phyloP scores from a whole-genome alignment of 371 early-diverging fungal species.

The Haplosporangium sp. region DNA sequence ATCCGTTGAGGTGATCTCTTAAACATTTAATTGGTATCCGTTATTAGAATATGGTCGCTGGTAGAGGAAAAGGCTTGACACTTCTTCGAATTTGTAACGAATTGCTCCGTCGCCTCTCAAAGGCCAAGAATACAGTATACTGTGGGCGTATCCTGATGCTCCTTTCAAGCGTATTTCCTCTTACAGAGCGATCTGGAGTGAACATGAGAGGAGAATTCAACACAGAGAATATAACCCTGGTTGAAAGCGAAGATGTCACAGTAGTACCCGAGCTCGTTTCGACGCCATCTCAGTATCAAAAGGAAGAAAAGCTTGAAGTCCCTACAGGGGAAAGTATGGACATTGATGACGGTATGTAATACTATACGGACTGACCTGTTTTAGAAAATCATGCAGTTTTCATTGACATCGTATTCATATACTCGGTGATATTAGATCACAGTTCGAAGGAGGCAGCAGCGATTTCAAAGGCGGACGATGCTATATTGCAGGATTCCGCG shows the following conservation, averaged over 20 bases:
- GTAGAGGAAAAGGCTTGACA: conserved; percentile 82
- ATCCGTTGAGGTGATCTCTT: too few relatives aligned
- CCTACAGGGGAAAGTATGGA: conserved; percentile 53
- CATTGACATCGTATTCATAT: too few relatives aligned
- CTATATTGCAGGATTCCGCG: conserved; percentile 1
- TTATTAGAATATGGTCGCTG: conserved; percentile 73
- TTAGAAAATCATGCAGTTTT: not conserved
- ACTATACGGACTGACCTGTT: not conserved
- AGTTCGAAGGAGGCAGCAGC: conserved; percentile 13
- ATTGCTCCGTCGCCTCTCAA: conserved; percentile 81
- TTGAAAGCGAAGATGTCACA: conserved; percentile 61
- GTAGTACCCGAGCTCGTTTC: conserved; percentile 30
- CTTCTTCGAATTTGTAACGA: conserved; percentile 88
- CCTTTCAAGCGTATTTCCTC: conserved; percentile 81
- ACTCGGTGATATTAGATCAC: too few relatives aligned
- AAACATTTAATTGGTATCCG: not conserved
- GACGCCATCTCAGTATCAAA: conserved; percentile 26
- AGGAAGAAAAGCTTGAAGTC: conserved; percentile 57
- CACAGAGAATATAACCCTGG: conserved; percentile 67
- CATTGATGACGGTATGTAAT: conserved; percentile 25
- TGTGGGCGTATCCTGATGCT: conserved; percentile 88
- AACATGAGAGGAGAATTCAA: conserved; percentile 88
- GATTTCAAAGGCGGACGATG: conserved; percentile 45
- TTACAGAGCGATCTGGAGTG: conserved; percentile 87
- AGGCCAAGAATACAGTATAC: conserved; percentile 79